Conservation (phyloP, 2,329 filamentous ascomycete species). For the Endocalyx cinctus region DNA sequence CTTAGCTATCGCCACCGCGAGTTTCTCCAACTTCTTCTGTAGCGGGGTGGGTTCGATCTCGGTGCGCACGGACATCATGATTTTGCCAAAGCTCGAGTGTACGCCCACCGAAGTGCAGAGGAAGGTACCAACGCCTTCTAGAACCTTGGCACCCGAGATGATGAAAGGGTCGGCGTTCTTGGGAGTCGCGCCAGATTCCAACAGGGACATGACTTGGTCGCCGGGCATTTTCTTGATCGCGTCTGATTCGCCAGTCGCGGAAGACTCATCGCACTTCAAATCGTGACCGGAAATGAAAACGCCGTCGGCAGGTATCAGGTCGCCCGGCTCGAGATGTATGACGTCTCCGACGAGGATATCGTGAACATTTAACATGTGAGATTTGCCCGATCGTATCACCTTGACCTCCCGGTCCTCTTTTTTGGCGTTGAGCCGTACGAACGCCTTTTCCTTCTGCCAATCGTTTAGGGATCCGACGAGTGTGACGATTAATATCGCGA, state of each 20-base stretch:
- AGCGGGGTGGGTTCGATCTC: constrained; percentile 49
- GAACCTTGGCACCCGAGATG: constrained; percentile 52
- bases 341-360: constrained; percentile 64
- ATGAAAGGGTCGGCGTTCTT: constrained; percentile 59
- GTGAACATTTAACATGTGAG: constrained; percentile 54
- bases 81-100: constrained; percentile 50
- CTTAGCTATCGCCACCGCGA: constrained; percentile 48
- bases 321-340: constrained; percentile 62
- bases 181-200: constrained; percentile 46
- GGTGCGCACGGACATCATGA: constrained; percentile 50
- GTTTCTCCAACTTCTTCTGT: constrained; percentile 47
- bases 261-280: constrained; percentile 66
- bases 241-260: constrained; percentile 66
- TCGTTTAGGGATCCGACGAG: constrained; percentile 57
- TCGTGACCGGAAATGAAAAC: constrained; percentile 60
- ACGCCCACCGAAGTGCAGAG: constrained; percentile 51
- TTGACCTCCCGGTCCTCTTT: constrained; percentile 61
- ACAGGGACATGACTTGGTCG: constrained; percentile 52
- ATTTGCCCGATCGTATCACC: constrained; percentile 60
- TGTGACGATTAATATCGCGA: constrained; percentile 58
- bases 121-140: constrained; percentile 50
- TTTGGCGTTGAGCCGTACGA: constrained; percentile 52
- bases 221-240: constrained; percentile 60
- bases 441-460: constrained; percentile 59
- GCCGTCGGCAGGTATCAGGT: constrained; percentile 63